Evolutionary conservation across 768 basidiomycete species (phyloP).

Genomic region (Dictyophora rubrovolvata): DNA sequence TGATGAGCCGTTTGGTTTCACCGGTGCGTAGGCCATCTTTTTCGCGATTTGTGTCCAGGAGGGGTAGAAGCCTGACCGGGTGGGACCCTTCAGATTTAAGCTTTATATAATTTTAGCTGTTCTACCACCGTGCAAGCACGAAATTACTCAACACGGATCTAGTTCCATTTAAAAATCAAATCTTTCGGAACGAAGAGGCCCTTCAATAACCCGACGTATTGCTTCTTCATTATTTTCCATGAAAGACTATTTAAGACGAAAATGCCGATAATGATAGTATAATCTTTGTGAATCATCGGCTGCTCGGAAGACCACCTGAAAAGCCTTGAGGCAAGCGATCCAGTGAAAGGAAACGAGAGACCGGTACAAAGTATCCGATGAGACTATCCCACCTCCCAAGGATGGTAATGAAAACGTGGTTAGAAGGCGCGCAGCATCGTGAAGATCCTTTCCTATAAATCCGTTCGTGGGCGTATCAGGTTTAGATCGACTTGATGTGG

Average conservation of each 20-base stretch:
- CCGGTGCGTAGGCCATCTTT: slow-evolving; percentile 4
- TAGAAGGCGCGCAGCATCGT: not conserved
- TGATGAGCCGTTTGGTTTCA: slow-evolving; percentile 6
- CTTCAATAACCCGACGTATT: not conserved
- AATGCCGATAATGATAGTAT: not conserved
- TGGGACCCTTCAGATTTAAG: not conserved
- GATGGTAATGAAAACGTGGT: not conserved
- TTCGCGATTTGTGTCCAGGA: not conserved
- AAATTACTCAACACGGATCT: not conserved
- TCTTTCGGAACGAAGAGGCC: not conserved
- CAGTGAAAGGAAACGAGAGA: slow-evolving; percentile 8
- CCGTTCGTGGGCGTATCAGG: not conserved
- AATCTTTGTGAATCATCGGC: slow-evolving; percentile 4
- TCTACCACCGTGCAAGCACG: not conserved
- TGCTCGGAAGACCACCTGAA: slow-evolving; percentile 6
- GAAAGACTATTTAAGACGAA: not conserved
- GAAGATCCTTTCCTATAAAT: not conserved
- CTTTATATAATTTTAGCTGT: not conserved
- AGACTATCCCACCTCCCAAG: not conserved
- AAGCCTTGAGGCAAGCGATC: slow-evolving; percentile 8
- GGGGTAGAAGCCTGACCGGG: not conserved
- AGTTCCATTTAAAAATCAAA: not conserved
- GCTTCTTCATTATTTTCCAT: not conserved
- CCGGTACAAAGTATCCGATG: slow-evolving; percentile 3
- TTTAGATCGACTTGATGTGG: not conserved